A percentile compares a stretch with the other conserved stretches of the same genome.
Conservation (phyloP, 2,329 filamentous ascomycete genomes). For the Diaporthe australafricana region DNA sequence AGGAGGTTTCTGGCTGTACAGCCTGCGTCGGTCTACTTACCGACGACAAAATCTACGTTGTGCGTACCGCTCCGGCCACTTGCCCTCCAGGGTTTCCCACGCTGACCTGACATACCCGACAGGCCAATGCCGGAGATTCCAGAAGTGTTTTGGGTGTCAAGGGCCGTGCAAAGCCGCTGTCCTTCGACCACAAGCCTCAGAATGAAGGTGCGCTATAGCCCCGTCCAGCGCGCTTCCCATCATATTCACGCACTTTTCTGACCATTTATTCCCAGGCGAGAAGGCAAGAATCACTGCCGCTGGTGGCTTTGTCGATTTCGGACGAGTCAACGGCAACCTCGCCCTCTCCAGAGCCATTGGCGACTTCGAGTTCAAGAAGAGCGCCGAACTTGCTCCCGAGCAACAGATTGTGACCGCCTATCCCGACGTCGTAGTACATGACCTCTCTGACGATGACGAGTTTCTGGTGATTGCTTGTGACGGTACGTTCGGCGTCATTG, state of each 20-base stretch:
- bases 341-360: conserved; percentile 97
- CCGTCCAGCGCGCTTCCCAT: neutral
- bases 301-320: conserved; percentile 98
- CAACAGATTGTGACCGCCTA: conserved; percentile 98
- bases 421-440: conserved; percentile 92
- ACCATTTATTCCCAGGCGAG: conserved; percentile 72
- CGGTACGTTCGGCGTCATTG: conserved; percentile 66
- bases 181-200: conserved; percentile 99
- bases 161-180: conserved; percentile 95
- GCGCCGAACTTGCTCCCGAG: conserved; percentile 94
- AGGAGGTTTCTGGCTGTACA: conserved; percentile 98
- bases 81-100: conserved; percentile 31
- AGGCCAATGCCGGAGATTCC: conserved; percentile 98
- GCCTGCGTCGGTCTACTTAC: conserved; percentile 92
- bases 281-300: conserved; percentile 96
- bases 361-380: conserved; percentile 99
- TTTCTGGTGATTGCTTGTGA: conserved; percentile 95
- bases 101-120: conserved; percentile 43
- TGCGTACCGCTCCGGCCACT: conserved; percentile 64
- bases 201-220: conserved; percentile 79
- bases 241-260: neutral
- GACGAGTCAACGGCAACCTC: conserved; percentile 97
- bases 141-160: conserved; percentile 96
- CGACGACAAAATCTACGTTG: conserved; percentile 92
- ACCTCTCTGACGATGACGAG: conserved; percentile 92